These are phyloP conservation scores for Nemophila menziesii DNA, from an alignment of 257 asterid species.

Conservation along the genomic window DNA sequence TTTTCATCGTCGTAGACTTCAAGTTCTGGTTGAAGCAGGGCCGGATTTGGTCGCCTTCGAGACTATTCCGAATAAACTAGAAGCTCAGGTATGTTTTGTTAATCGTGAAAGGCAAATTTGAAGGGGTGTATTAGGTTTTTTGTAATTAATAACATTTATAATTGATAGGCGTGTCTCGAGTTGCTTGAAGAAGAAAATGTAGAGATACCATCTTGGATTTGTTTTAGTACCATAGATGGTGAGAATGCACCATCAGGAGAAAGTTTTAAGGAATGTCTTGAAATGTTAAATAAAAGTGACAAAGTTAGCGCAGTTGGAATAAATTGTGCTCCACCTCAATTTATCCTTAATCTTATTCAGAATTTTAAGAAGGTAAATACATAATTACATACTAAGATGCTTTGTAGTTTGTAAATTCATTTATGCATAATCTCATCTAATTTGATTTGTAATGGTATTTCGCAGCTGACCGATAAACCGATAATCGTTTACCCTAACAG, in stretches of 20 bases:
- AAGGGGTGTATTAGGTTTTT: background rate
- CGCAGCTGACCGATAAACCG: conserved; percentile 56
- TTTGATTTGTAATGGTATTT: conserved; percentile 2
- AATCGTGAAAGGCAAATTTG: background rate
- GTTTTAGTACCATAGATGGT: conserved; percentile 74
- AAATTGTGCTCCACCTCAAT: conserved; percentile 82
- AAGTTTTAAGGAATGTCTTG: conserved; percentile 51
- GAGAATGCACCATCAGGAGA: conserved; percentile 76
- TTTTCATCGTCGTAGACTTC: conserved; percentile 65
- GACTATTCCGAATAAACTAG: conserved; percentile 83
- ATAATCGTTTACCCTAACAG: conserved; percentile 71
- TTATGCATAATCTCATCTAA: background rate
- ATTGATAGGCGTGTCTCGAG: conserved; percentile 56
- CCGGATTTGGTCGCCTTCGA: conserved; percentile 78
- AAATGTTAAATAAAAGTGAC: conserved; percentile 37
- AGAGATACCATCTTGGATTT: conserved; percentile 71
- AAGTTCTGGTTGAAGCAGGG: conserved; percentile 65
- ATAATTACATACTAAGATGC: background rate
- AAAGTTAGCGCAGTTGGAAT: conserved; percentile 57
- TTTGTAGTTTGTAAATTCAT: background rate
- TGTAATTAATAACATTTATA: background rate
- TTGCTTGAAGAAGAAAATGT: conserved; percentile 62
- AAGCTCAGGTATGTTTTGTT: conserved; percentile 51
- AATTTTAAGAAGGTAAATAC: conserved; percentile 46
- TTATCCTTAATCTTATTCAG: conserved; percentile 48